Conservation (phyloP, 352 stramenopile species). For the Pythium scleroteichum region DNA sequence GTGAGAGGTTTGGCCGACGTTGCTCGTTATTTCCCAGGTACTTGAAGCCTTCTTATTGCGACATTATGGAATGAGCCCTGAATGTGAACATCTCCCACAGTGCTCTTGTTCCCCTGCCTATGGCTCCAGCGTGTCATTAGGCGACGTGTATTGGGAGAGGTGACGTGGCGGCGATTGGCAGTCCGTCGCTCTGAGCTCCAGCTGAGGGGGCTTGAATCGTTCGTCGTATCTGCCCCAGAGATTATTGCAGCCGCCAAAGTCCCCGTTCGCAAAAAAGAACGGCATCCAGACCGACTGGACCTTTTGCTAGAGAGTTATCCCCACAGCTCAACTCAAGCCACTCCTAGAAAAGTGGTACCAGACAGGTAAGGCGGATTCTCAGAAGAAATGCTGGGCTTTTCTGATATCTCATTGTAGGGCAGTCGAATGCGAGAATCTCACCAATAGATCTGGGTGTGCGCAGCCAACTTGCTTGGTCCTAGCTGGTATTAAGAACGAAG, state of each 20-base stretch:
- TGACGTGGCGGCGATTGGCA: slow-evolving; percentile 47
- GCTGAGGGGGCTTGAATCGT: slow-evolving; percentile 12
- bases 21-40: slow-evolving; percentile 61
- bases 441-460: neutral
- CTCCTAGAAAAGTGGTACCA: no score
- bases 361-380: no score
- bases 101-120: slow-evolving; percentile 62
- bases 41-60: neutral
- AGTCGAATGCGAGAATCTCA: no score
- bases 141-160: slow-evolving; percentile 44
- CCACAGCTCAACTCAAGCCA: no score
- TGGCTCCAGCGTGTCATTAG: slow-evolving; percentile 58
- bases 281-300: no score
- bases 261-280: slow-evolving; percentile 22
- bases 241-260: slow-evolving; percentile 40
- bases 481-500: slow-evolving; percentile 28
- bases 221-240: slow-evolving; percentile 41
- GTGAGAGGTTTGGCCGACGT: slow-evolving; percentile 39
- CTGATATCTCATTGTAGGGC: no score
- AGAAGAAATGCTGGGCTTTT: no score
- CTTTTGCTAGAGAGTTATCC: no score
- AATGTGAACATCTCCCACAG: slow-evolving; percentile 20
- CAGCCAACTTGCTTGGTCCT: neutral
- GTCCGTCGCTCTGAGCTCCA: slow-evolving; percentile 41
- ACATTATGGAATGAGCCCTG: neutral